Evolutionary conservation across 1,284 basidiomycete species (phyloP).

Genomic region (Leccinum solheimii): DNA sequence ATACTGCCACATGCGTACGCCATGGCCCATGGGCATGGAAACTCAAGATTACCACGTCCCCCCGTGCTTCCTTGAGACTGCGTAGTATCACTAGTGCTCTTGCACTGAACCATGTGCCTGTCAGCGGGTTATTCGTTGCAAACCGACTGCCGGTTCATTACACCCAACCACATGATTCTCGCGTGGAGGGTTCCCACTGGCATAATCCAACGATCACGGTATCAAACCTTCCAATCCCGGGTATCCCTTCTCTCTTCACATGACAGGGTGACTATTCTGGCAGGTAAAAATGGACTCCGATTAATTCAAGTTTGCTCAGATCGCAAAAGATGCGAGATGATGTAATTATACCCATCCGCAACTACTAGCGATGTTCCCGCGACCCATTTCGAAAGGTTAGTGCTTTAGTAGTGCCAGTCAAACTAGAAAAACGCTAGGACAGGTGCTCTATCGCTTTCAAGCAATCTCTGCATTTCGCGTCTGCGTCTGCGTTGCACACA

Average conservation of each 20-base stretch:
- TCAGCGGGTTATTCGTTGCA: not conserved
- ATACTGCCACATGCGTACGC: not conserved
- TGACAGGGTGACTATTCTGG: conserved; percentile 7
- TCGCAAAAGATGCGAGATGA: conserved; percentile 5
- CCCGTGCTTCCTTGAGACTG: not conserved
- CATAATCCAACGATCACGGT: conserved; percentile 9
- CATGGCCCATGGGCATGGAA: not conserved
- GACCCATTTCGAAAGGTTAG: conserved; percentile 15
- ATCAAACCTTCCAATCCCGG: conserved; percentile 19
- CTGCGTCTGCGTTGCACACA: not conserved
- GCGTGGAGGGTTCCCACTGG: conserved; percentile 14
- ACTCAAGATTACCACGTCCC: not conserved
- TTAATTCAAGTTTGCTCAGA: conserved; percentile 4
- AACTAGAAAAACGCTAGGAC: conserved; percentile 18
- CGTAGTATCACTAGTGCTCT: not conserved
- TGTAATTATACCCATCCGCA: conserved; percentile 22
- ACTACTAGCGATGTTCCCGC: conserved; percentile 3
- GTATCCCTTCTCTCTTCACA: conserved; percentile 9
- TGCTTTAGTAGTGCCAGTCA: not conserved
- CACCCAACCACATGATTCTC: conserved; percentile 13
- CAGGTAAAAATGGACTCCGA: conserved; percentile 1
- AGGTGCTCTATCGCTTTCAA: not conserved
- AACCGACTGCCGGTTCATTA: conserved; percentile 3
- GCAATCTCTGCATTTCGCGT: not conserved
- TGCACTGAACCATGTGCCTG: not conserved